Evolutionary conservation across 495 filamentous ascomycete species (phyloP), one percentile per base, ranked within the genome.

Genomic region (Hypoxylon fuscum): DNA sequence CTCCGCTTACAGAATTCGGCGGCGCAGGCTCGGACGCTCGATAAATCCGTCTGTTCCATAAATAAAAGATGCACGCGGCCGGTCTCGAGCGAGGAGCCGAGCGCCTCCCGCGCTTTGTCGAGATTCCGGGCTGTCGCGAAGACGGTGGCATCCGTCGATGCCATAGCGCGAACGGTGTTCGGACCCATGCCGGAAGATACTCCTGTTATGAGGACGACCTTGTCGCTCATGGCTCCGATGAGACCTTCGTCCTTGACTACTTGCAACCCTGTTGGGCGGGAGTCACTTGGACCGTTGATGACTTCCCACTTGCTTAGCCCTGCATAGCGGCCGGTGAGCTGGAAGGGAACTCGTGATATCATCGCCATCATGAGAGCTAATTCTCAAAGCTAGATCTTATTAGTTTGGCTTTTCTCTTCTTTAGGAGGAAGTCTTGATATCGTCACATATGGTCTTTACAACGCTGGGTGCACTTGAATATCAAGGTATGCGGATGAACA

Each of bases 181-280:
- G 80, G 66, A 1, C 82, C 82, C 5, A 85, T 77, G 7, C 82
- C 83, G 1, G 79, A 78, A 1, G 81, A 81, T 27, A 74, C 75
- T 8, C 83, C 84, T 0, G 83, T 85, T 49, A 85, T 76, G 9
- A 85, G 64, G 35, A 80, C 69, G 34, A 80, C 74, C 65, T 83
- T 82, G 69, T 75, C 75, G 1, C 43, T 44, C 20, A 80, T 66
- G 46, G 72, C 72, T 50, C 72, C 72, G 32, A 77, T 59, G 10
- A 82, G 59, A 29, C 68, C 56, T 50, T 79, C 74, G 64, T 83
- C 79, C 37, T 75, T 37, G 54, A 83, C 52, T 43, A 83, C 75
- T 46, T 81, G 70, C 21, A 77, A 46, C 21, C 77, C 79, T 9
- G 80, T 81, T 15, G 78, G 79, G 12, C 79, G 74, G 12, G 73